Evolutionary conservation across 2,329 filamentous ascomycete species (phyloP).

Genomic region (Trichoderma afroharzianum): DNA sequence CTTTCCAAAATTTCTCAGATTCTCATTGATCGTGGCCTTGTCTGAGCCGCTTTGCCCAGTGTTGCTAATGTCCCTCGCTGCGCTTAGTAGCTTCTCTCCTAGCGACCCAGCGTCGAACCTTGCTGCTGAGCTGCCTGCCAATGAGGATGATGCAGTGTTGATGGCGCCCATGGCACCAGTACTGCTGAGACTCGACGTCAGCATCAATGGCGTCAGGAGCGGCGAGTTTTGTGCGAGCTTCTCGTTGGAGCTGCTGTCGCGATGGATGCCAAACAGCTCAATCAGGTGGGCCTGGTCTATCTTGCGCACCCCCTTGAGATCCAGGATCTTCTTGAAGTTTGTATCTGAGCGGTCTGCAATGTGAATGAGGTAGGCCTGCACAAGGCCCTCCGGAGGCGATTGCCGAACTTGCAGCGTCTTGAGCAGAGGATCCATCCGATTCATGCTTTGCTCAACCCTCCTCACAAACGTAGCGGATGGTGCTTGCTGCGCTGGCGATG

Average conservation of each 20-base stretch:
- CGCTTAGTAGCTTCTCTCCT: slow-evolving; percentile 83
- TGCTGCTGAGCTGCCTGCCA: slow-evolving; percentile 36
- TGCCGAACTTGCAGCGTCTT: slow-evolving; percentile 95
- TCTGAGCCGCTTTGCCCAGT: slow-evolving; percentile 44
- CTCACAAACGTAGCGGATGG: slow-evolving; percentile 68
- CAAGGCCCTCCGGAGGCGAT: slow-evolving; percentile 85
- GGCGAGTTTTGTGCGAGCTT: slow-evolving; percentile 68
- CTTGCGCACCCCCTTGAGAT: slow-evolving; percentile 88
- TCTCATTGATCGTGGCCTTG: slow-evolving; percentile 80
- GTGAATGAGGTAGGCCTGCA: slow-evolving; percentile 96
- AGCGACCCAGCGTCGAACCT: slow-evolving; percentile 79
- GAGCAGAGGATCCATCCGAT: slow-evolving; percentile 83
- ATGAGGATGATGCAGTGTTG: slow-evolving; percentile 40
- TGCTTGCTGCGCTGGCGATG: slow-evolving; percentile 37
- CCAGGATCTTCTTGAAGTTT: slow-evolving; percentile 95
- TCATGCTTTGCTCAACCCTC: slow-evolving; percentile 78
- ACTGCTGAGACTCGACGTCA: slow-evolving; percentile 38
- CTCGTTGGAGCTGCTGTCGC: slow-evolving; percentile 70
- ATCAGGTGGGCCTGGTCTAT: slow-evolving; percentile 77
- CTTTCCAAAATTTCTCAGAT: slow-evolving; percentile 91
- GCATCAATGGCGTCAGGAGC: slow-evolving; percentile 65
- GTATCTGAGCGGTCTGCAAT: slow-evolving; percentile 88
- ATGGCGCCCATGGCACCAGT: slow-evolving; percentile 36
- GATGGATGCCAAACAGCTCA: slow-evolving; percentile 78
- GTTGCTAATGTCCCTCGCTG: slow-evolving; percentile 75